Evolutionary conservation across 345 rosid species (phyloP).

Genomic region (Brassica rapa): DNA sequence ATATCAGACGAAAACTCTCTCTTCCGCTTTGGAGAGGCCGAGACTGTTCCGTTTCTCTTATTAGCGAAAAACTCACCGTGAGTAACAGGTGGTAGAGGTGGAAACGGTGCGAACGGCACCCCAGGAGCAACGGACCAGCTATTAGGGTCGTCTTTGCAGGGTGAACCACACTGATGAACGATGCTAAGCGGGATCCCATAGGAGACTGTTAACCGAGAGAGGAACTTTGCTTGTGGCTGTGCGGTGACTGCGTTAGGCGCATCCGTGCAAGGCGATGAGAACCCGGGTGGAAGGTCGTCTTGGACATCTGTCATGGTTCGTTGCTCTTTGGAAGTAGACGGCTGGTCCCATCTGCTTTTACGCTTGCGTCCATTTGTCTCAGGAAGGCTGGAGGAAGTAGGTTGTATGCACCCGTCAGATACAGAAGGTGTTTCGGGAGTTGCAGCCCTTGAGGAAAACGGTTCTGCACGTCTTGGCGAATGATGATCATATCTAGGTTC

Average conservation of each 20-base stretch:
- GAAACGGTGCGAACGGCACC: slow-evolving; percentile 82
- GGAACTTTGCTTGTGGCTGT: slow-evolving; percentile 60
- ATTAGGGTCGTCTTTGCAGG: slow-evolving; percentile 45
- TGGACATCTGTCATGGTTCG: slow-evolving; percentile 44
- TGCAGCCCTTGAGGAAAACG: slow-evolving; percentile 41
- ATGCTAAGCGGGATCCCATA: slow-evolving; percentile 80
- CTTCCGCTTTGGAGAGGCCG: slow-evolving; percentile 50
- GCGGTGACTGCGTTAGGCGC: slow-evolving; percentile 47
- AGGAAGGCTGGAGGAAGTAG: slow-evolving; percentile 42
- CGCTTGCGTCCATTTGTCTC: slow-evolving; percentile 67
- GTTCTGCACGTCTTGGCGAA: slow-evolving; percentile 56
- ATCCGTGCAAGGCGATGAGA: slow-evolving; percentile 55
- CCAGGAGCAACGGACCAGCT: slow-evolving; percentile 86
- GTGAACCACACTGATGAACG: slow-evolving; percentile 63
- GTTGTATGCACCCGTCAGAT: slow-evolving; percentile 45
- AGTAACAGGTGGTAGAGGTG: slow-evolving; percentile 76
- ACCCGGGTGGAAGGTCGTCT: slow-evolving; percentile 89
- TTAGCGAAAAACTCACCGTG: slow-evolving; percentile 36
- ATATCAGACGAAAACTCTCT: slow-evolving; percentile 58
- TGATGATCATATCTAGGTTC: slow-evolving; percentile 53
- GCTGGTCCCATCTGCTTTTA: slow-evolving; percentile 99
- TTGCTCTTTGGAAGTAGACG: slow-evolving; percentile 49
- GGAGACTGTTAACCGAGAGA: slow-evolving; percentile 64
- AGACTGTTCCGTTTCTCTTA: slow-evolving; percentile 41
- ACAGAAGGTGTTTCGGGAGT: slow-evolving; percentile 47